These are phyloP conservation scores for Pseudonectria buxi DNA, from an alignment of 2,329 filamentous ascomycete genomes.

Conservation along the genomic window DNA sequence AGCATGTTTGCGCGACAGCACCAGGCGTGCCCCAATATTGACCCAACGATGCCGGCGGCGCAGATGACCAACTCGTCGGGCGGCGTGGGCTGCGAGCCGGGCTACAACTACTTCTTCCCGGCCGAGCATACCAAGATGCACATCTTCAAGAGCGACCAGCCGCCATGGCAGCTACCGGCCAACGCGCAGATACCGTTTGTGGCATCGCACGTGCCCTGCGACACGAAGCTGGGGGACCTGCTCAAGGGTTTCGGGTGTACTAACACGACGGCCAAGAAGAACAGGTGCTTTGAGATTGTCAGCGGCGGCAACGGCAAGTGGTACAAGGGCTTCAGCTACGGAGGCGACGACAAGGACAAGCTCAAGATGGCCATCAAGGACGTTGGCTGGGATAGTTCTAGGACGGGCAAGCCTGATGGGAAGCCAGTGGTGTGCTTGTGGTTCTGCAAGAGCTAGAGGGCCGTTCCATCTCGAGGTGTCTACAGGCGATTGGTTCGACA, in stretches of 20 bases:
- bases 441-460: slow-evolving; percentile 44
- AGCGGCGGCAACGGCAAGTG: slow-evolving; percentile 51
- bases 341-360: slow-evolving; percentile 41
- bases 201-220: slow-evolving; percentile 45
- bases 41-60: slow-evolving; percentile 41
- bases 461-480: too few species aligned
- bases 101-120: slow-evolving; percentile 58
- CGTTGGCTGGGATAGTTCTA: slow-evolving; percentile 50
- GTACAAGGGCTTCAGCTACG: slow-evolving; percentile 48
- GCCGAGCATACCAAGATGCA: slow-evolving; percentile 52
- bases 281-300: slow-evolving; percentile 51
- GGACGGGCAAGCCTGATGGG: slow-evolving; percentile 40
- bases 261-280: slow-evolving; percentile 44
- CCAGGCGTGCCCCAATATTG: slow-evolving; percentile 35
- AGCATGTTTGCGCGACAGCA: slow-evolving; percentile 33
- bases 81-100: slow-evolving; percentile 52
- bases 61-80: slow-evolving; percentile 52
- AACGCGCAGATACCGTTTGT: slow-evolving; percentile 39
- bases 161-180: slow-evolving; percentile 47
- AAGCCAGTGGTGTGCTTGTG: slow-evolving; percentile 55
- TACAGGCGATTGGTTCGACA: background rate
- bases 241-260: slow-evolving; percentile 52
- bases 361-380: slow-evolving; percentile 46
- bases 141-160: slow-evolving; percentile 43
- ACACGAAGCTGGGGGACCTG: slow-evolving; percentile 48